These are phyloP conservation scores for Apiotrichum porosum DNA, from an alignment of 1,284 basidiomycete genomes.

Conservation along the genomic window DNA sequence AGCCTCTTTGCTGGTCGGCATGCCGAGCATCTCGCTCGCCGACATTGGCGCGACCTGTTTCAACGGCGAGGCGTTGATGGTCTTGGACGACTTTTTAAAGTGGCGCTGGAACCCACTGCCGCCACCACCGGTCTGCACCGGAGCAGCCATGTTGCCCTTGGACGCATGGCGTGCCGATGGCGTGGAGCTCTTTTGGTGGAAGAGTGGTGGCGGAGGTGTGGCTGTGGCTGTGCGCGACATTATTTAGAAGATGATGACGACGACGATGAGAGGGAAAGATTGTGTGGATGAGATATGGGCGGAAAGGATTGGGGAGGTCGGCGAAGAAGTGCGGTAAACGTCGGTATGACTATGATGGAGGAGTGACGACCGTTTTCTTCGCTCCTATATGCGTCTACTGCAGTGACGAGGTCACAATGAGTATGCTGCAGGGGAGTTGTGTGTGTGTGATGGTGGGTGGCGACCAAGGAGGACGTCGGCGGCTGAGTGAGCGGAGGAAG, in stretches of 20 bases:
- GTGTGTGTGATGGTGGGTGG: background rate
- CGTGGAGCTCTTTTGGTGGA: constrained; percentile 34
- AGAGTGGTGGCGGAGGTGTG: constrained; percentile 40
- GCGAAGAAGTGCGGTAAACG: constrained; percentile 46
- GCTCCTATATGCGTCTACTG: constrained; percentile 25
- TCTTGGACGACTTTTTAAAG: constrained; percentile 9
- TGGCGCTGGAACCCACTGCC: constrained; percentile 10
- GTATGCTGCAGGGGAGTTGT: background rate
- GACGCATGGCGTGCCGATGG: constrained; percentile 35
- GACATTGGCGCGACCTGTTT: constrained; percentile 19
- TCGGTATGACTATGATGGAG: constrained; percentile 37
- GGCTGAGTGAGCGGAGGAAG: too few relatives aligned
- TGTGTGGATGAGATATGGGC: too few relatives aligned
- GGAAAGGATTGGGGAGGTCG: constrained; percentile 29
- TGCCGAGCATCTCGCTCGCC: constrained; percentile 16
- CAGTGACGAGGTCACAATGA: background rate
- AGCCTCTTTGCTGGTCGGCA: background rate
- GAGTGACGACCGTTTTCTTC: constrained; percentile 41
- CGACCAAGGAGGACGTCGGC: background rate
- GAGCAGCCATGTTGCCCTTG: constrained; percentile 9
- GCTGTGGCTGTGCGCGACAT: constrained; percentile 42
- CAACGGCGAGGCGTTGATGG: constrained; percentile 9
- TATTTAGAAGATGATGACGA: constrained; percentile 3
- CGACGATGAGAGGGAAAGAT: too few relatives aligned
- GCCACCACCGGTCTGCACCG: background rate